phyloP scores from a whole-genome alignment of 148 eudicot genomes.

The Fallopia convolvulus region DNA sequence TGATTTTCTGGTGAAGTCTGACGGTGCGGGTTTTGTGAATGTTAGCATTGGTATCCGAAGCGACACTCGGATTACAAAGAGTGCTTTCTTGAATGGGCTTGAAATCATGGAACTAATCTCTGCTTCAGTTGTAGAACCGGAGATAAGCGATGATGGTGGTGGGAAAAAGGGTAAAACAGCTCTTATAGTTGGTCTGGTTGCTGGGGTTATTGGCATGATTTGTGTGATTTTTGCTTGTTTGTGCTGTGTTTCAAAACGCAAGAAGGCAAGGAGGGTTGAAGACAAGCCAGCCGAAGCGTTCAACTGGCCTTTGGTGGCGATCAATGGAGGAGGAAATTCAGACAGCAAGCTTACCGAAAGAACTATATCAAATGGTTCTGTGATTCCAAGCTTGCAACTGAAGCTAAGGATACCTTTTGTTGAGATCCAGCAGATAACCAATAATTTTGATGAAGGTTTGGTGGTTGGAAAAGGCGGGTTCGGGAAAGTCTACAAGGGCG shows the following conservation, averaged over 20 bases:
- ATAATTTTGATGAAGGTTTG: slow-evolving; percentile 25
- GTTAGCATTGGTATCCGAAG: not conserved
- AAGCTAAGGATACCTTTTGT: slow-evolving; percentile 24
- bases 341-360: not conserved
- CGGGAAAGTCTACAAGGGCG: slow-evolving; percentile 50
- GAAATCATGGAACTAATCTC: slow-evolving; percentile 8
- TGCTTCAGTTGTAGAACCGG: not conserved
- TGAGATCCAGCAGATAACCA: slow-evolving; percentile 35
- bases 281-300: not conserved
- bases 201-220: slow-evolving; percentile 4
- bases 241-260: not conserved
- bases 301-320: slow-evolving; percentile 3
- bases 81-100: slow-evolving; percentile 3
- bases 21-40: not conserved
- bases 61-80: not conserved
- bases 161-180: not conserved
- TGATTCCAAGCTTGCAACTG: slow-evolving; percentile 23
- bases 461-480: slow-evolving; percentile 56
- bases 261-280: not conserved
- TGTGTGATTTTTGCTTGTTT: not conserved
- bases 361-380: not conserved
- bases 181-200: not conserved
- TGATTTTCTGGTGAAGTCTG: slow-evolving; percentile 13
- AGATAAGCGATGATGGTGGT: not conserved
- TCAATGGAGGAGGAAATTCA: slow-evolving; percentile 5